Evolutionary conservation across 345 rosid genomes (phyloP).

Genomic region (Reutealis trisperma): DNA sequence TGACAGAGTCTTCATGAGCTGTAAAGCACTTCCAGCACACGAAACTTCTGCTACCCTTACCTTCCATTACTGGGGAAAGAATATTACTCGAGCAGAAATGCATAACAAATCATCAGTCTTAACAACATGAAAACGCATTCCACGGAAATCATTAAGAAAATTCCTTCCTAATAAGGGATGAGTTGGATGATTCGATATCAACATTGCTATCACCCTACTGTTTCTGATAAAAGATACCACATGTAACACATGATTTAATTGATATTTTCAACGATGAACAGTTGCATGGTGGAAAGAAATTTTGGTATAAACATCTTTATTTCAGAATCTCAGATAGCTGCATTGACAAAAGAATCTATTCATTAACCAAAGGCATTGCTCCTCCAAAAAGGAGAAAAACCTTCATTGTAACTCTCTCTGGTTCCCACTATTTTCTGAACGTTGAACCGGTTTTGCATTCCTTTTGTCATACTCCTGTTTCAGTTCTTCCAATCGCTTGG

Average conservation of each 20-base stretch:
- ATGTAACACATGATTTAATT: not conserved
- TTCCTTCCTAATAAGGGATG: not conserved
- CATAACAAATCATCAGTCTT: no score
- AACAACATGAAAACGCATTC: no score
- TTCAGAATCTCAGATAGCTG: not conserved
- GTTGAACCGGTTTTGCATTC: conserved; percentile 40
- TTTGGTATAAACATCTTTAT: not conserved
- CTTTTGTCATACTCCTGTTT: conserved; percentile 56
- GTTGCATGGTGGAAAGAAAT: not conserved
- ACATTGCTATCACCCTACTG: not conserved
- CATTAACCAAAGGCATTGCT: not conserved
- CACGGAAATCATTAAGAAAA: not conserved
- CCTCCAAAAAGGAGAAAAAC: not conserved
- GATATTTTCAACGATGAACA: conserved; percentile 6
- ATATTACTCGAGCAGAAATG: no score
- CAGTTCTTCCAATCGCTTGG: conserved; percentile 68
- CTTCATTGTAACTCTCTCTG: conserved; percentile 19
- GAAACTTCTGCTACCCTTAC: not conserved
- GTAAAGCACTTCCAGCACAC: not conserved
- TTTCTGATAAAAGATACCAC: not conserved
- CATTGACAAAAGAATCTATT: conserved; percentile 1
- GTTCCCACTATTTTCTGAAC: conserved; percentile 25
- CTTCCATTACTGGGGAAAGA: no score
- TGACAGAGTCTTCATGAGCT: not conserved
- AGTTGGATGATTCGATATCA: not conserved